Conservation (phyloP, 805 yeast species). For the Saitoella complicata region DNA sequence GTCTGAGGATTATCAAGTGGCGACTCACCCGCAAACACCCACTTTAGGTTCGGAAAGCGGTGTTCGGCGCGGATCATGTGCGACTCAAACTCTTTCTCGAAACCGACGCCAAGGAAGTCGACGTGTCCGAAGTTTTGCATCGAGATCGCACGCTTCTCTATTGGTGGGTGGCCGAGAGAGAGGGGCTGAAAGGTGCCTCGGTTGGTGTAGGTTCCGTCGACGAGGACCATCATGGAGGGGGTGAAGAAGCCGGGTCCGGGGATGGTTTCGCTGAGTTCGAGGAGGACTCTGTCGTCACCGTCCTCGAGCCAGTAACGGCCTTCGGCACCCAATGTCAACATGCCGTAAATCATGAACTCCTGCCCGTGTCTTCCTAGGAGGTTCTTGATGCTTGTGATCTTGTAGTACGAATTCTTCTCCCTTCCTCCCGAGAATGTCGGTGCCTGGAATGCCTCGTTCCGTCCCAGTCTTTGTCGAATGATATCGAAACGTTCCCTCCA, state of each 20-base stretch:
- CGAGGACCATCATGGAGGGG: conserved; percentile 60
- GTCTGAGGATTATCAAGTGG: conserved; percentile 43
- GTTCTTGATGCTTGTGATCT: conserved; percentile 63
- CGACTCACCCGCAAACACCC: conserved; percentile 63
- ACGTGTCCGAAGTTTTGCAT: conserved; percentile 60
- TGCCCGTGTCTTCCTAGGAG: conserved; percentile 71
- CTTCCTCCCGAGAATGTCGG: conserved; percentile 25
- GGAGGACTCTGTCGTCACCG: conserved; percentile 52
- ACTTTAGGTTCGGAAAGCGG: conserved; percentile 33
- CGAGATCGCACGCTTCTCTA: conserved; percentile 54
- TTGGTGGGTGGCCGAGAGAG: conserved; percentile 72
- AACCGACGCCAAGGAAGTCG: conserved; percentile 48
- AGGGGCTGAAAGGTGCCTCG: conserved; percentile 51
- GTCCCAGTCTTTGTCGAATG: conserved; percentile 48
- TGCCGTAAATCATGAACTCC: conserved; percentile 62
- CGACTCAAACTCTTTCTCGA: conserved; percentile 43
- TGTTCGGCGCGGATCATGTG: conserved; percentile 43
- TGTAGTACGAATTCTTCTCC: conserved; percentile 8
- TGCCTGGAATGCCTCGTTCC: conserved; percentile 62
- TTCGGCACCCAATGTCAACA: conserved; percentile 42
- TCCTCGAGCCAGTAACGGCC: conserved; percentile 74
- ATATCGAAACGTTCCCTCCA: conserved; percentile 39
- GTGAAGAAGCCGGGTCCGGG: conserved; percentile 47
- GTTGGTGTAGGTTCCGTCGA: conserved; percentile 66
- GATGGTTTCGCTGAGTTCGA: conserved; percentile 38